phyloP scores from a whole-genome alignment of 225 moss, liverwort and hornwort species.

The Marchantia polymorpha region DNA sequence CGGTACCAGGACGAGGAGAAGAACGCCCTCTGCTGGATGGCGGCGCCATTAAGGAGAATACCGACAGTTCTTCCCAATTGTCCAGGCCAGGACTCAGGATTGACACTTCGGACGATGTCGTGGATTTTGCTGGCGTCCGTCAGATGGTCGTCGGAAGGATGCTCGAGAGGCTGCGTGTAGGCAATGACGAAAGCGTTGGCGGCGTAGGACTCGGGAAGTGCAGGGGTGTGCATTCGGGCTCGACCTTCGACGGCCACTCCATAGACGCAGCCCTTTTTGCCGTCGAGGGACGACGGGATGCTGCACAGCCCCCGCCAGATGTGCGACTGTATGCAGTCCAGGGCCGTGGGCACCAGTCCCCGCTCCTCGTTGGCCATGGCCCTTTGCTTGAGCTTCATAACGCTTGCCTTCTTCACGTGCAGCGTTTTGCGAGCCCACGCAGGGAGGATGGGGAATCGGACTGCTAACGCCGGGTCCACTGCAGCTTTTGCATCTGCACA shows the following conservation, averaged over 20 bases:
- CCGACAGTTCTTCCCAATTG: background rate
- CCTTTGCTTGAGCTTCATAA: background rate
- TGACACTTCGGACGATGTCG: background rate
- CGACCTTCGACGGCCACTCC: background rate
- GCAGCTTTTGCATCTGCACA: background rate
- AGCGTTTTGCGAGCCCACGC: background rate
- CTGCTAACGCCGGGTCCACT: background rate
- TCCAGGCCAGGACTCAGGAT: background rate
- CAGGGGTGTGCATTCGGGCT: background rate
- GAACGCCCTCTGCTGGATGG: background rate
- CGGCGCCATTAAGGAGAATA: background rate
- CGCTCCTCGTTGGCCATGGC: background rate
- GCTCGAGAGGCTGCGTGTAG: background rate
- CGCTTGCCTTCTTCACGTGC: background rate
- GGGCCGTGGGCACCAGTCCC: background rate
- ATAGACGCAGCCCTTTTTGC: background rate
- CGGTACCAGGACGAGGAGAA: slow-evolving; percentile 4
- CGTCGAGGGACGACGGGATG: background rate
- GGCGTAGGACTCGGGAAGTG: background rate
- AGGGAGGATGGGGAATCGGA: background rate
- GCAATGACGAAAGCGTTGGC: background rate
- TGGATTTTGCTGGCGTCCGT: background rate
- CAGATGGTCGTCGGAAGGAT: background rate
- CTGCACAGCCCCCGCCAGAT: background rate
- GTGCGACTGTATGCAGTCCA: background rate